These are phyloP conservation scores for Chrysanthemum lavandulifolium DNA, from an alignment of 129 eudicot species.

Conservation along the genomic window DNA sequence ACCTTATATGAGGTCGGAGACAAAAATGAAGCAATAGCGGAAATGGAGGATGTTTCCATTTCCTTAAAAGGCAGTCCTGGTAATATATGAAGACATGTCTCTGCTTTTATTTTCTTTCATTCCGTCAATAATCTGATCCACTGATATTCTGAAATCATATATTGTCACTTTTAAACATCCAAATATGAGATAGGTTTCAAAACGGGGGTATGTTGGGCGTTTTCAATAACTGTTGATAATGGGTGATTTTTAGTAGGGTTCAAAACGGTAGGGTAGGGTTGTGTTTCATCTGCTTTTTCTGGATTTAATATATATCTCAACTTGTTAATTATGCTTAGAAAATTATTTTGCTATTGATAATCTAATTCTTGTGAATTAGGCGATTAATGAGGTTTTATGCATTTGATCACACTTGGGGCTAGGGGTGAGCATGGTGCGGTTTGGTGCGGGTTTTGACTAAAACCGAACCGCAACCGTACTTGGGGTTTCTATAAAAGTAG, in stretches of 20 bases:
- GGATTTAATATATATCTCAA: not conserved
- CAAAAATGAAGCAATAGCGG: conserved; percentile 55
- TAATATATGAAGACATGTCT: conserved; percentile 16
- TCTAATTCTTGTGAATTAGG: not conserved
- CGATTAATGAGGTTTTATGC: not conserved
- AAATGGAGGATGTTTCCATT: conserved; percentile 63
- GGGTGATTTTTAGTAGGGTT: not conserved
- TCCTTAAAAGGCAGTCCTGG: conserved; percentile 62
- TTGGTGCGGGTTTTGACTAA: no score
- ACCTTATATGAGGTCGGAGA: conserved; percentile 63
- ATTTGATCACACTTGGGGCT: not conserved
- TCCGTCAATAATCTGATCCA: not conserved
- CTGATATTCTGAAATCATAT: not conserved
- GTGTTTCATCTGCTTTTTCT: not conserved
- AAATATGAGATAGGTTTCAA: not conserved
- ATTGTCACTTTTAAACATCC: not conserved
- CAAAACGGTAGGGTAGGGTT: not conserved
- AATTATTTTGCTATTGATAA: not conserved
- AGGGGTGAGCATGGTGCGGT: no score
- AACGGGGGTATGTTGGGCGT: not conserved
- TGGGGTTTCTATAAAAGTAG: no score
- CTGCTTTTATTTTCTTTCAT: not conserved
- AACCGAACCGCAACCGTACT: no score
- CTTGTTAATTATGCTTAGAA: not conserved
- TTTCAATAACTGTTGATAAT: not conserved